These are phyloP conservation scores for Backusella sp. DNA, from an alignment of 192 early-diverging fungal species.

Conservation along the genomic window DNA sequence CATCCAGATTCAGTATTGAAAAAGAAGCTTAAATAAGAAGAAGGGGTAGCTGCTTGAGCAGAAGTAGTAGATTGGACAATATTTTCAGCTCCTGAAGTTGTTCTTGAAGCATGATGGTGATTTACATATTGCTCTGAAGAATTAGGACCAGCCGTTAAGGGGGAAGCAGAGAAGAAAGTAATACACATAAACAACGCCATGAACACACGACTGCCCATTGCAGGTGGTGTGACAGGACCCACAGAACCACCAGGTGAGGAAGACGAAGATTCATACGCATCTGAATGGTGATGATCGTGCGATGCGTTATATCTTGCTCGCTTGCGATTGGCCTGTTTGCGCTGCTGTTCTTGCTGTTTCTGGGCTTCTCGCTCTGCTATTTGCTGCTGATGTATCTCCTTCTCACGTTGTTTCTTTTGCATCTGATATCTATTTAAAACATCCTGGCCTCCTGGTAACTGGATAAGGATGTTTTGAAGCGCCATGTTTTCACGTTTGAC, in stretches of 20 bases:
- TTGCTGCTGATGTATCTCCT: constrained; percentile 2
- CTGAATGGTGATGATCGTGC: not conserved
- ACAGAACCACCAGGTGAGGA: constrained; percentile 15
- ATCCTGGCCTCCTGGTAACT: constrained; percentile 47
- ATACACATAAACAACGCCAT: constrained; percentile 63
- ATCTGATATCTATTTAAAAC: constrained; percentile 22
- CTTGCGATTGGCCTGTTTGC: constrained; percentile 16
- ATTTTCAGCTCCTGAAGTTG: constrained; percentile 3
- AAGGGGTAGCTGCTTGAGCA: not conserved
- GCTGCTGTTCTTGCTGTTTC: constrained; percentile 15
- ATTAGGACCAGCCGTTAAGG: constrained; percentile 28
- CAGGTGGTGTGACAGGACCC: constrained; percentile 31
- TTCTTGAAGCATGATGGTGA: constrained; percentile 30
- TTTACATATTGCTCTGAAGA: constrained; percentile 22
- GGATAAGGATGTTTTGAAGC: constrained; percentile 40
- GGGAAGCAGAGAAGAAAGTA: constrained; percentile 49
- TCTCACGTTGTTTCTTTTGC: constrained; percentile 10
- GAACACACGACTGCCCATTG: constrained; percentile 38
- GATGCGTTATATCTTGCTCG: not conserved
- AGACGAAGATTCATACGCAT: constrained; percentile 23
- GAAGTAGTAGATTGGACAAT: not conserved
- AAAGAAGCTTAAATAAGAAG: constrained; percentile 7
- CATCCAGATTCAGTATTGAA: constrained; percentile 5
- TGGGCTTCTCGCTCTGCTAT: constrained; percentile 1
- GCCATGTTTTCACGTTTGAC: constrained; percentile 46